Percentiles rank a stretch among this genome's conserved stretches.
phyloP scores from a whole-genome alignment of 2,329 filamentous ascomycete genomes.

The Alternaria rosae region DNA sequence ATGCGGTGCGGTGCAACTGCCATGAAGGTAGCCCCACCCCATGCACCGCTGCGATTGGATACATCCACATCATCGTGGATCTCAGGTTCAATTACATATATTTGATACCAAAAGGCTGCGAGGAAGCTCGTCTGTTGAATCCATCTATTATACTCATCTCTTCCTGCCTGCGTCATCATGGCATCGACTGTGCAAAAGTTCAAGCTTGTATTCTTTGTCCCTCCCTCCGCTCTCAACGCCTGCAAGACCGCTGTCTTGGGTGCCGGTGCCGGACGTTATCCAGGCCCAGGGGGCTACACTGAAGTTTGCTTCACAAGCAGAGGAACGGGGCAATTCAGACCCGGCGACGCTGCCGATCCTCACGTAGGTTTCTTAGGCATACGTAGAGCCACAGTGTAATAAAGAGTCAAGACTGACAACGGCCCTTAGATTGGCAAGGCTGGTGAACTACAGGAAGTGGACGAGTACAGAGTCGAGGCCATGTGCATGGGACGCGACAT shows the following conservation, averaged over 20 bases:
- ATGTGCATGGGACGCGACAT: conserved; percentile 67
- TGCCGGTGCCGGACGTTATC: conserved; percentile 55
- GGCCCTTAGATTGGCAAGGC: conserved; percentile 60
- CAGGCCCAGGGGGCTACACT: conserved; percentile 53
- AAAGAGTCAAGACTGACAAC: not conserved
- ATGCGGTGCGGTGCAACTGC: not conserved
- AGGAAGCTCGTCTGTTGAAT: not conserved
- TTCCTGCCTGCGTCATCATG: not conserved
- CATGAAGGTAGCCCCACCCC: not conserved
- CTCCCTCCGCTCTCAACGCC: conserved; percentile 44
- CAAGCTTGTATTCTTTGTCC: conserved; percentile 58
- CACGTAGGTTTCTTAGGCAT: conserved; percentile 43
- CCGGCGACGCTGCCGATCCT: conserved; percentile 67
- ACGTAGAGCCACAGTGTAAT: not conserved
- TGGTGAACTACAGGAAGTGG: conserved; percentile 65
- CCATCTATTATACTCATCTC: not conserved
- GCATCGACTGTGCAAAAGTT: conserved; percentile 30
- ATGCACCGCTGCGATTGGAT: not conserved
- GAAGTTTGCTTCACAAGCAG: conserved; percentile 53
- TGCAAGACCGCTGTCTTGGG: conserved; percentile 57
- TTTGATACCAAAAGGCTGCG: not conserved
- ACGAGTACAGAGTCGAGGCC: conserved; percentile 70
- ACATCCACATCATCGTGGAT: not conserved
- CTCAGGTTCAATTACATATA: not conserved
- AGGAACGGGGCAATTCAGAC: conserved; percentile 72